Percentiles rank a stretch among this genome's conserved stretches.
phyloP scores from a whole-genome alignment of 2,329 filamentous ascomycete species.

The Didymella arachidicola region DNA sequence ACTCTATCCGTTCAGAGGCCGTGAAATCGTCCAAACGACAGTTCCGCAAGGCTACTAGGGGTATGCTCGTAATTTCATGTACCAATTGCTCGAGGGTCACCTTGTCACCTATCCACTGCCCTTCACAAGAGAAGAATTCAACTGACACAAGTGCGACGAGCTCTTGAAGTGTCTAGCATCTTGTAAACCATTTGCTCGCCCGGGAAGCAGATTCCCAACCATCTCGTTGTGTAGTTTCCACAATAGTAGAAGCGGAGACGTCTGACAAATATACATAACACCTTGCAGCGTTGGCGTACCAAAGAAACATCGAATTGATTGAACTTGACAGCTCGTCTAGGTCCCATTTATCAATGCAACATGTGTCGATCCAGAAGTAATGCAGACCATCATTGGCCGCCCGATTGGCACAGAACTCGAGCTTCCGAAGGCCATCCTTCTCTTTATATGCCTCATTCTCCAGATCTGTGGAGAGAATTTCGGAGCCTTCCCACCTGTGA shows the following conservation, averaged over 20 bases:
- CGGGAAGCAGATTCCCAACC: slow-evolving; percentile 2
- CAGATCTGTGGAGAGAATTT: background rate
- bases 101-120: slow-evolving; percentile 19
- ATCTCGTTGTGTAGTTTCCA: background rate
- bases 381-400: background rate
- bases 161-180: slow-evolving; percentile 20
- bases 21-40: slow-evolving; percentile 15
- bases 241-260: background rate
- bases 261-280: background rate
- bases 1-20: slow-evolving; percentile 22
- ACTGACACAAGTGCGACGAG: slow-evolving; percentile 26
- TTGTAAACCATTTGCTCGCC: slow-evolving; percentile 9
- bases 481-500: background rate
- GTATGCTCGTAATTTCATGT: slow-evolving; percentile 16
- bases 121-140: slow-evolving; percentile 26
- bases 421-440: background rate
- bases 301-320: background rate
- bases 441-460: background rate
- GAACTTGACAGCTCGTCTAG: background rate
- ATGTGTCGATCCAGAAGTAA: background rate
- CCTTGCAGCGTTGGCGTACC: background rate
- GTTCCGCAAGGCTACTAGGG: slow-evolving; percentile 16
- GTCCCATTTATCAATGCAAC: background rate
- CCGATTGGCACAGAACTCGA: background rate
- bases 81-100: slow-evolving; percentile 10